Conservation (phyloP, 345 rosid genomes). For the Brassica cretica region DNA sequence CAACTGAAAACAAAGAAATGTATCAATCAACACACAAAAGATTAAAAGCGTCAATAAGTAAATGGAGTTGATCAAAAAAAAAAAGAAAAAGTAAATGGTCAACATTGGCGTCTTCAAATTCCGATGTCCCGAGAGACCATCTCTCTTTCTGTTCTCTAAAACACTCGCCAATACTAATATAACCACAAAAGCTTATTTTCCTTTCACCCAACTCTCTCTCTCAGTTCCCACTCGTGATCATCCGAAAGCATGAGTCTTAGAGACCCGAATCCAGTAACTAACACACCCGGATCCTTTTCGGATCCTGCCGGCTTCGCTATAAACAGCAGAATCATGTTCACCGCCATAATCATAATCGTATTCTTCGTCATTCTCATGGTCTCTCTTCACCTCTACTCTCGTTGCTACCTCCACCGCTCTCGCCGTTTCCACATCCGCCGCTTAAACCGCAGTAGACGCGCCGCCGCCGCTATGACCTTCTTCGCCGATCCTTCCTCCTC, state of each 20-base stretch:
- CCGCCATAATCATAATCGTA: constrained; percentile 54
- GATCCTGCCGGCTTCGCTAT: constrained; percentile 34
- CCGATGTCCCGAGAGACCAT: background rate
- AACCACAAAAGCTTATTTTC: background rate
- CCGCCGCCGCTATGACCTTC: constrained; percentile 53
- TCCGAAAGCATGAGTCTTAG: constrained; percentile 8
- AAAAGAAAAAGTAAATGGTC: background rate
- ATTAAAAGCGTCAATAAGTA: background rate
- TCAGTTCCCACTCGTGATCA: background rate
- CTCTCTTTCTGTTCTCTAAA: background rate
- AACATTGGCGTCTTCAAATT: background rate
- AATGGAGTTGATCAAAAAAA: background rate
- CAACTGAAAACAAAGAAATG: background rate
- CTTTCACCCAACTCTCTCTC: constrained; percentile 10
- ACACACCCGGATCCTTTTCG: constrained; percentile 34
- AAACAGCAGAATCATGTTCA: constrained; percentile 70
- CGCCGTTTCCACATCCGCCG: constrained; percentile 40
- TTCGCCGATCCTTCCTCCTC: constrained; percentile 42
- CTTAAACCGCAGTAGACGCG: background rate
- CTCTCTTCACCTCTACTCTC: constrained; percentile 77
- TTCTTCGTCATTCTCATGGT: constrained; percentile 64
- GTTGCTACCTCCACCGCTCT: constrained; percentile 73
- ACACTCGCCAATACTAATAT: constrained; percentile 19
- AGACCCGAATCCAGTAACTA: background rate
- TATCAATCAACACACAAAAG: background rate